Percentiles rank a stretch among this genome's conserved stretches.
Conservation (phyloP, 2,329 filamentous ascomycete species). For the Botryotinia globosa region DNA sequence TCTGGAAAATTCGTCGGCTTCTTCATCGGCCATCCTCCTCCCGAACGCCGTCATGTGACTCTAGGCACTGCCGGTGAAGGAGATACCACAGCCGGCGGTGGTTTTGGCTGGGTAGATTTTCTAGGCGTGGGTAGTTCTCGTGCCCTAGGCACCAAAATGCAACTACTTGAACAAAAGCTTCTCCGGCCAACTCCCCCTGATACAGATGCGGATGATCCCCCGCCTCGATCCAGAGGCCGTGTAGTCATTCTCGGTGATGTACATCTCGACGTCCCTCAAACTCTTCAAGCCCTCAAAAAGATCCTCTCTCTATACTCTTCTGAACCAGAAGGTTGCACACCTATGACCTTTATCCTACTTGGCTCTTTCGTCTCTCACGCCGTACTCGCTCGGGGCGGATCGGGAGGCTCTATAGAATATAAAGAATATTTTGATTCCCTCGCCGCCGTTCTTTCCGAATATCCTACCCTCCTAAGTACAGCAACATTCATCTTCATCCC, state of each 20-base stretch:
- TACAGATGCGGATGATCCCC: constrained; percentile 26
- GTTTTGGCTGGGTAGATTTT: constrained; percentile 97
- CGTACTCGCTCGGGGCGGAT: constrained; percentile 65
- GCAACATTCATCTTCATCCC: constrained; percentile 91
- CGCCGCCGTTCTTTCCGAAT: constrained; percentile 78
- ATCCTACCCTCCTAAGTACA: constrained; percentile 71
- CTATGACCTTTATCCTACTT: constrained; percentile 76
- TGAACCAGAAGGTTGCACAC: constrained; percentile 61
- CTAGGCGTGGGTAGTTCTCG: constrained; percentile 87
- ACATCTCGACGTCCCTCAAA: constrained; percentile 80
- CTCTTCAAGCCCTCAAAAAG: constrained; percentile 75
- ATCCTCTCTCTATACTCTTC: constrained; percentile 72
- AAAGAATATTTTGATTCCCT: constrained; percentile 94
- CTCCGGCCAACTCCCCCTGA: constrained; percentile 43
- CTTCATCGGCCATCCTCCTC: constrained; percentile 87
- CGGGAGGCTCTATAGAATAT: constrained; percentile 85
- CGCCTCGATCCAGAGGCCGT: constrained; percentile 46
- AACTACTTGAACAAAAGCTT: constrained; percentile 69
- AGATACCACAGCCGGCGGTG: constrained; percentile 64
- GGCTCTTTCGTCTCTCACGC: constrained; percentile 76
- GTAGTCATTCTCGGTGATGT: constrained; percentile 82
- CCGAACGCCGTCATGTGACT: constrained; percentile 77
- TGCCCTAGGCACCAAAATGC: constrained; percentile 79
- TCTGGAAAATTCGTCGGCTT: constrained; percentile 90
- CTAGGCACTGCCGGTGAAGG: constrained; percentile 64